Evolutionary conservation across 2,329 filamentous ascomycete genomes (phyloP).

Genomic region (Clonostachys solani): DNA sequence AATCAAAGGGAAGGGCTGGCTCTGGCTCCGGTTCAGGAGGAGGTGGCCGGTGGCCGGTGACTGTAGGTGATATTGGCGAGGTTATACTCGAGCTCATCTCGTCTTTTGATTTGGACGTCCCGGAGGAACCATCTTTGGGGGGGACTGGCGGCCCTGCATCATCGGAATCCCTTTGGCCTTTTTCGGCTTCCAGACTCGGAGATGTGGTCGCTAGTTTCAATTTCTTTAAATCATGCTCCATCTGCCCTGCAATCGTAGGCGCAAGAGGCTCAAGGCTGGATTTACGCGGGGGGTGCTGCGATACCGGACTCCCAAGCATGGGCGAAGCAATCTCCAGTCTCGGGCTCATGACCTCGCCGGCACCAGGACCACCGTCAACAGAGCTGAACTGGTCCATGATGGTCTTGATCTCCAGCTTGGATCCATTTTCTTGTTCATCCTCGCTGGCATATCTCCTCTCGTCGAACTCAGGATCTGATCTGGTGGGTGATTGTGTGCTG

Average conservation of each 20-base stretch:
- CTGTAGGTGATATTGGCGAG: conserved; percentile 39
- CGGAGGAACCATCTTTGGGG: conserved; percentile 50
- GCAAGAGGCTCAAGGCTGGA: conserved; percentile 81
- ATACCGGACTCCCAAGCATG: conserved; percentile 59
- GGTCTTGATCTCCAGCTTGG: conserved; percentile 84
- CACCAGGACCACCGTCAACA: conserved; percentile 64
- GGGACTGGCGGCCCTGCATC: conserved; percentile 54
- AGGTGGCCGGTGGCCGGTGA: conserved; percentile 57
- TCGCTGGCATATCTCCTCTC: conserved; percentile 54
- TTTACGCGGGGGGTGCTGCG: conserved; percentile 74
- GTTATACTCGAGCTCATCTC: conserved; percentile 24
- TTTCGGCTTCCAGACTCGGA: conserved; percentile 25
- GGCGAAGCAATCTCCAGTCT: conserved; percentile 79
- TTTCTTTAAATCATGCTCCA: conserved; percentile 38
- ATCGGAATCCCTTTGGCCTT: conserved; percentile 28
- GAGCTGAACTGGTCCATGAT: conserved; percentile 97
- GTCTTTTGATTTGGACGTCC: conserved; percentile 15
- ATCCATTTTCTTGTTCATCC: conserved; percentile 57
- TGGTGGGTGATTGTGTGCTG: conserved; percentile 44
- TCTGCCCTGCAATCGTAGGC: conserved; percentile 40
- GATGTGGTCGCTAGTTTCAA: conserved; percentile 33
- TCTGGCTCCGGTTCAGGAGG: conserved; percentile 75
- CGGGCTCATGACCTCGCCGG: conserved; percentile 89
- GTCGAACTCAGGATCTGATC: conserved; percentile 48
- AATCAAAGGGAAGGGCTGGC: conserved; percentile 87